A percentile compares a stretch with the other conserved stretches of the same genome.
These are phyloP conservation scores for Diaporthe destruens DNA, from an alignment of 2,329 filamentous ascomycete species.

Conservation along the genomic window DNA sequence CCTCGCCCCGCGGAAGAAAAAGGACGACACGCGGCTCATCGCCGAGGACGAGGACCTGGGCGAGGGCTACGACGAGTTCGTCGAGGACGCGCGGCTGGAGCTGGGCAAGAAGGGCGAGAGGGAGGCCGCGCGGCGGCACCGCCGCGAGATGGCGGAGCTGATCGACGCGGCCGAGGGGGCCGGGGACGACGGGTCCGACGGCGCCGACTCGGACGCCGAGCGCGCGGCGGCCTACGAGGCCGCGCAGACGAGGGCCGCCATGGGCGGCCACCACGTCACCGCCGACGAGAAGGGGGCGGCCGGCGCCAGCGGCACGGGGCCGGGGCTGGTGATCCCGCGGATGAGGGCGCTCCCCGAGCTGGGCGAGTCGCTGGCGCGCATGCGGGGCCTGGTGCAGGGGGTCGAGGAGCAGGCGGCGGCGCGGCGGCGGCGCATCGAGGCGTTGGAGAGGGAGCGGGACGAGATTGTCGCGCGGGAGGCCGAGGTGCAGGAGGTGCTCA, in stretches of 20 bases:
- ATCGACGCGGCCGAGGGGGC: constrained; percentile 74
- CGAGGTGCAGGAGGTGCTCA: constrained; percentile 84
- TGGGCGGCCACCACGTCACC: constrained; percentile 71
- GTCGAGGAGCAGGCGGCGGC: constrained; percentile 74
- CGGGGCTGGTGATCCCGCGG: constrained; percentile 65
- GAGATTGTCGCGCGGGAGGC: constrained; percentile 77
- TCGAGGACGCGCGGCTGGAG: constrained; percentile 84
- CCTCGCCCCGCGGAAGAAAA: constrained; percentile 62
- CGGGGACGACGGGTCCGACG: constrained; percentile 57
- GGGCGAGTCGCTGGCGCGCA: constrained; percentile 72
- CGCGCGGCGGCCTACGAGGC: constrained; percentile 87
- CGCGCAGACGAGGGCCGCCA: constrained; percentile 87
- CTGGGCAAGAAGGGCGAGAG: constrained; percentile 84
- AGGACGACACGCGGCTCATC: constrained; percentile 80
- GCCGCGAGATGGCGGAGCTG: constrained; percentile 84
- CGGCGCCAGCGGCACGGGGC: constrained; percentile 56
- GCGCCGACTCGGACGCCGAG: constrained; percentile 74
- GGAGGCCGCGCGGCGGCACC: constrained; percentile 74
- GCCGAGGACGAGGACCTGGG: constrained; percentile 92
- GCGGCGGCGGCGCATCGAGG: constrained; percentile 74
- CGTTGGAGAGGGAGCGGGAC: constrained; percentile 75
- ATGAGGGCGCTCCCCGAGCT: constrained; percentile 84
- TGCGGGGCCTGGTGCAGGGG: constrained; percentile 71
- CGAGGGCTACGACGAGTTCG: constrained; percentile 93
- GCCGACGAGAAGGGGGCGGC: constrained; percentile 46